A percentile compares a stretch with the other conserved stretches of the same genome.
Evolutionary conservation across 768 basidiomycete species (phyloP).

Genomic region (Ramaria sp.): DNA sequence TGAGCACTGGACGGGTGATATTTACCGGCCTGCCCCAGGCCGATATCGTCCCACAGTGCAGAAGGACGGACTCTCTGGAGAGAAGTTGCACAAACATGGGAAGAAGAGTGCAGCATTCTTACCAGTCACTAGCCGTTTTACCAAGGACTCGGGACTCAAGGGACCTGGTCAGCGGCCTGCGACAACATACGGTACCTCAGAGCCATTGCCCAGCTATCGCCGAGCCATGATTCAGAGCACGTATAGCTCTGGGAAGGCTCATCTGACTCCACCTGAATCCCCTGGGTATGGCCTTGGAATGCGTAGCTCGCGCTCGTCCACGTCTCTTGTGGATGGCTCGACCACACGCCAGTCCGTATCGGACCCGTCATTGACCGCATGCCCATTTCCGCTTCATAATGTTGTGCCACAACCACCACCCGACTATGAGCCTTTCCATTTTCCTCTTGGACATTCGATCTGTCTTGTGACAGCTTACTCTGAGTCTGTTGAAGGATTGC

Average conservation of each 20-base stretch:
- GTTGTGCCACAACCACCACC: conserved; percentile 88
- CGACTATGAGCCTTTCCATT: conserved; percentile 93
- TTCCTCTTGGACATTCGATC: conserved; percentile 87
- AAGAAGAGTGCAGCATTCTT: conserved; percentile 26
- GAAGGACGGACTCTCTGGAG: conserved; percentile 50
- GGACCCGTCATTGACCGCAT: conserved; percentile 41
- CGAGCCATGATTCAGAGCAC: conserved; percentile 40
- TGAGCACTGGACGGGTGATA: conserved; percentile 94
- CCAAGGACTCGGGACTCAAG: conserved; percentile 53
- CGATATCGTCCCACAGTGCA: conserved; percentile 82
- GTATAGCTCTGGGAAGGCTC: conserved; percentile 14
- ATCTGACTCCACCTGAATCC: conserved; percentile 59
- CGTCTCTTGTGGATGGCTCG: conserved; percentile 52
- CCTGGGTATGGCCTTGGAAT: conserved; percentile 33
- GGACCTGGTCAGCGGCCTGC: conserved; percentile 29
- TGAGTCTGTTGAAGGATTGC: conserved; percentile 89
- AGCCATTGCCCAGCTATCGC: conserved; percentile 43
- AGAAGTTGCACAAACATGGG: conserved; percentile 29
- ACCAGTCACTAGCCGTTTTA: conserved; percentile 40
- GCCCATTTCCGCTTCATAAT: conserved; percentile 87
- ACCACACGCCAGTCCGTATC: conserved; percentile 10
- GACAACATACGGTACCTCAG: conserved; percentile 20
- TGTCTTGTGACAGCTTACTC: conserved; percentile 98
- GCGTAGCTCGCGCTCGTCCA: conserved; percentile 71
- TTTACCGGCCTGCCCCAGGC: conserved; percentile 87